Evolutionary conservation across 139 green algal genomes (phyloP), one percentile per base, ranked within the genome.

Genomic region (Coccomyxa sp.): DNA sequence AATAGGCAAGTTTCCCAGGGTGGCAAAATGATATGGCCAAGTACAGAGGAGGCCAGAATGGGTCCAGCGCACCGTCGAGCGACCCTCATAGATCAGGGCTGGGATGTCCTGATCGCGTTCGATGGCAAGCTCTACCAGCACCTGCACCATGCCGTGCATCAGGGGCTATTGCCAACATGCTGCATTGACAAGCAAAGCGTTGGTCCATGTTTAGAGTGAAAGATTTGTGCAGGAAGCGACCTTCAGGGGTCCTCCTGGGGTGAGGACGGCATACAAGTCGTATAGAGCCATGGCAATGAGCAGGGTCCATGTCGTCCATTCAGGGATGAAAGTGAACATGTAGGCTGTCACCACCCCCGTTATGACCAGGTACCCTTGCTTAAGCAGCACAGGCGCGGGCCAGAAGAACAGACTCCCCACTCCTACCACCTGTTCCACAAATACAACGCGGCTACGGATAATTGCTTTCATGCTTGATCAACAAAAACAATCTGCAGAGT

Each of bases 251-350:
- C 96, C 96, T 18, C 91, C 92, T 13, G 95, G 95, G 0, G 91
- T 87, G 32, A 99, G 93, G 82, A 99, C 97, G 12, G 97, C 96
- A 23, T 83, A 91, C 12, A 99, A 88, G 84, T 99, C 97, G 82
- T 99, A 99, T 16, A 98, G 30, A 0, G 96, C 94, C 96, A 99
- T 98, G 67, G 92, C 89, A 0, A 92, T 77, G 23, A 99, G 91
- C 83, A 99, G 88, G 71, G 96, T 83, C 97, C 97, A 99, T 32
- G 93, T 96, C 27, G 95, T 99, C 97, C 97, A 99, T 83, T 98
- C 94, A 0, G 97, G 94, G 9, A 99, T 95, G 82, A 90, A 94
- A 15, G 96, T 98, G 92, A 99, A 99, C 79, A 97, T 92, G 86
- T 93, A 98, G 1, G 97, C 96, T 0, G 94, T 90, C 27, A 97